Evolutionary conservation across 2,329 filamentous ascomycete genomes (phyloP).

Genomic region (Beauveria sp.): DNA sequence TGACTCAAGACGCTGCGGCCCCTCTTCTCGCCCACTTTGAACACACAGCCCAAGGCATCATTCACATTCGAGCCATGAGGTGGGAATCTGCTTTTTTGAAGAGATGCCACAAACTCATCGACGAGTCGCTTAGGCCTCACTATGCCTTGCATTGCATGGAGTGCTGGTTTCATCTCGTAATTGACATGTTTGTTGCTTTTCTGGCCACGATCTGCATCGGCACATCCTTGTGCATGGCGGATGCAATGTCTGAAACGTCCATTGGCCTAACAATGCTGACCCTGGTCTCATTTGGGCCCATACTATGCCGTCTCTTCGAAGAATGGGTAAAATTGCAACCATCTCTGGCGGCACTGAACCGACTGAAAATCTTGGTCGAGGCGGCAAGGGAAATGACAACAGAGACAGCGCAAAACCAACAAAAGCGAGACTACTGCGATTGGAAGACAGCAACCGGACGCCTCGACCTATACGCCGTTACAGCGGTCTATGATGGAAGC

Average conservation of each 20-base stretch:
- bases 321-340: conserved; percentile 15
- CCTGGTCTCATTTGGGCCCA: conserved; percentile 19
- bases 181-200: conserved; percentile 38
- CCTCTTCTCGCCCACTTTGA: conserved; percentile 28
- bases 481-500: background rate
- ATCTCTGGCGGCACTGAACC: background rate
- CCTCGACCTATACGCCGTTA: background rate
- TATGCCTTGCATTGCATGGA: conserved; percentile 48
- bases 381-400: background rate
- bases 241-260: conserved; percentile 4
- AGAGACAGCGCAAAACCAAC: background rate
- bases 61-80: conserved; percentile 44
- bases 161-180: conserved; percentile 43
- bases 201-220: conserved; percentile 38
- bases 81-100: conserved; percentile 38
- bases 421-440: background rate
- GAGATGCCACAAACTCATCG: conserved; percentile 38
- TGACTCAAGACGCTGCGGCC: conserved; percentile 27
- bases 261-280: conserved; percentile 9
- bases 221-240: conserved; percentile 26
- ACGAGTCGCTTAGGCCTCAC: conserved; percentile 44
- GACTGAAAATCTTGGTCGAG: background rate
- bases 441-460: background rate
- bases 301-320: conserved; percentile 19
- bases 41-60: conserved; percentile 37